Evolutionary conservation across 805 yeast species (phyloP), one percentile per base, ranked within the genome.

Genomic region (Cyberlindnera euphorbiae): DNA sequence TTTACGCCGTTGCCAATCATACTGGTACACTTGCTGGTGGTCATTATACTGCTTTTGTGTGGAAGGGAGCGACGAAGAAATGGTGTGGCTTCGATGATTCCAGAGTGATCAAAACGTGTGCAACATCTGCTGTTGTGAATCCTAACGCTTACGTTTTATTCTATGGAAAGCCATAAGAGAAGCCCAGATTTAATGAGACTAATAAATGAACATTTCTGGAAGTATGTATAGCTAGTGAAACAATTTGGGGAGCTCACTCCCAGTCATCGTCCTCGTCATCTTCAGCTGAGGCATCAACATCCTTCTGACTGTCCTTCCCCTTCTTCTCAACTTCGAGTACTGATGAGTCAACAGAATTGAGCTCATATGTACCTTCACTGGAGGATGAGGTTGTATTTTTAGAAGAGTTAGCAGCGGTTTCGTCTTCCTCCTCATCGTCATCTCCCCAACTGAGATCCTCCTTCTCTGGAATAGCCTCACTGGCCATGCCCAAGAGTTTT

Each of bases 71-170:
- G 15, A 59, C 53, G 26, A 63, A 64, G 37, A 43, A 34, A 2
- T 88, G 96, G 96, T 77, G 84, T 50, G 75, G 78, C 42, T 88
- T 80, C 58, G 96, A 88, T 58, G 96, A 88, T 57, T 71, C 84
- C 0, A 73, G 69, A 37, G 79, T 82, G n/a, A 64, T 73, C 18
- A 71, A 65, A 35, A 67, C 72, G 28, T 72, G 76, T 38, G 63
- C 68, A 14, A 55, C 62, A 8, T 63, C 57, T 25, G 72, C 73
- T 26, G 87, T 83, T 12, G 63, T 83, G 30, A 82, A 82, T 46
- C 65, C 71, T 32, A 82, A 82, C 58, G 96, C 95, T 5, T 88
- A 88, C 57, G 87, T 93, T 29, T 62, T 88, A 42, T 87, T 88
- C 58, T 87, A 83, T 54, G 9, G 22, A 8, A 19, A 19, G 73